Base-by-base conservation (phyloP, 2,329 filamentous ascomycete species). In the Parastagonospora avenae region DNA sequence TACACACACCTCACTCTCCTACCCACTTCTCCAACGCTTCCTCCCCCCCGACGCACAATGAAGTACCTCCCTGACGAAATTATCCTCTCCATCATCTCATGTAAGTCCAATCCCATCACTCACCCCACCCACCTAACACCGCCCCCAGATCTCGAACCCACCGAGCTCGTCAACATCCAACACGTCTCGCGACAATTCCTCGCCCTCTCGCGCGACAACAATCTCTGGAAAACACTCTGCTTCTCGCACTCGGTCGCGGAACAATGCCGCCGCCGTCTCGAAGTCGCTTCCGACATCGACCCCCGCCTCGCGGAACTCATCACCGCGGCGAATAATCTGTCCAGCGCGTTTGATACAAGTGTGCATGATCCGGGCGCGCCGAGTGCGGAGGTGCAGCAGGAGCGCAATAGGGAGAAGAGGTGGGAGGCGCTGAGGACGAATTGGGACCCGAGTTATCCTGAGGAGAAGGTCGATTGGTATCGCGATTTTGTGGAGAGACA, bases 401-500 rank as follows among this genome's bases (percentile, higher is more conserved):
- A 66, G 14, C 50, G 64, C 64, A 66, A 75, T 55, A 64, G 48
- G 11, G 55, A 60, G 10, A 68, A 59, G 54, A 77, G 82, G 60
- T 76, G 77, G 48, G 74, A 77, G 16, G 82, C 85, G 42, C 82
- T 90, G 50, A 78, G 89, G 66, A 86, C 87, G 4, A 91, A 91
- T 60, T 96, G 92, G 92, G 91, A 96, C 61, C 90, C 90, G 0
- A 85, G 84, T 0, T 91, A 88, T 57, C 83, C 86, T 0, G 77
- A 75, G 4, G 92, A 97, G 74, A 79, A 79, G 35, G 80, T 92
- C 15, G 85, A 89, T 42, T 97, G 91, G 88, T 96, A 96, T 71
- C 83, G 89, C 48, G 92, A 97, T 72, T 96, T 92, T 67, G 88
- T 95, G 55, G 90, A 92, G 46, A 83, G 92, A 30, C 82, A 92